Base-by-base conservation (phyloP, 2,329 filamentous ascomycete genomes). In the Claviceps pazoutovae region DNA sequence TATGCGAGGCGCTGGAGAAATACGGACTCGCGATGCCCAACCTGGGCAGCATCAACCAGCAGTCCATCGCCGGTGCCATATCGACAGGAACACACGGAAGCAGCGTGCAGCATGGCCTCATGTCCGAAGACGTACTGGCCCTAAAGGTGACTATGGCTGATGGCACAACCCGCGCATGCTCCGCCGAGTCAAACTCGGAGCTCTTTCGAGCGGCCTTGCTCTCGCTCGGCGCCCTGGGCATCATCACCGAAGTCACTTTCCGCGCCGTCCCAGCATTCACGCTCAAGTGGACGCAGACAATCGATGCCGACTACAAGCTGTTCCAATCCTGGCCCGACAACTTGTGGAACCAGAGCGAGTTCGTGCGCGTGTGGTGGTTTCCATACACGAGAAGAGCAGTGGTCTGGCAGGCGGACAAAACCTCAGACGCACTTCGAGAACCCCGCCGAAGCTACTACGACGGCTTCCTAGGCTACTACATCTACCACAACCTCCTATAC, bases 361-460 rank as follows among this genome's bases (percentile, higher is more conserved):
- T 91, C 62, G 88, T 94, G 26, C 79, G 93, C 30, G 88, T 96
- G 30, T 98, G 93, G 91, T 98, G 93, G 93, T 83, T 95, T 64
- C 93, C 93, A 0, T 95, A 97, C 69, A 88, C 86, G 63, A 80
- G 88, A 52, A 80, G 88, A 46, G 88, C 88, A 0, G 86, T 97
- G 47, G 79, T 94, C 46, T 98, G 93, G 93, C 79, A 80, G 42
- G 93, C 89, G n/a, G 78, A 88, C 47, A 85, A 86, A 64, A 88
- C 87, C 1, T 72, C 79, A 8, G 78, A 83, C 52, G 72, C 80
- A 0, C 69, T 76, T 42, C 70, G 71, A 16, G 70, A 78, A 6
- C 82, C 86, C 2, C 76, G 77, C 1, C 73, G 70, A 51, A 86
- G 79, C 60, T 96, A 88, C 71, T 95, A 95, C 61, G 90, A 90